Evolutionary conservation across 106 monocot species (phyloP).

Genomic region (Apostasia shenzhenica): DNA sequence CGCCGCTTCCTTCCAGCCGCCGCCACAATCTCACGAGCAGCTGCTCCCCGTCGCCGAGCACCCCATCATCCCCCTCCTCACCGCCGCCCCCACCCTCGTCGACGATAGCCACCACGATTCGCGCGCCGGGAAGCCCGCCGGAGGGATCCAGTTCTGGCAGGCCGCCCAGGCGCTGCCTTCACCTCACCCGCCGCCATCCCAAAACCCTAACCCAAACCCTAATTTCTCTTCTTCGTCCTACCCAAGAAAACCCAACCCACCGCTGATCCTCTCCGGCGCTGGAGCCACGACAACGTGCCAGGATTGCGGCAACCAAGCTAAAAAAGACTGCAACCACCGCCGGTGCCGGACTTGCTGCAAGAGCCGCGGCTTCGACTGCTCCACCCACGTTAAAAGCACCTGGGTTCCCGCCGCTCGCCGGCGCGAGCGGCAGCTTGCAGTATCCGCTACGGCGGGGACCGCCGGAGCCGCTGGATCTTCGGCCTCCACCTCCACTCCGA

Average conservation of each 20-base stretch:
- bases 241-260: slow-evolving; percentile 14
- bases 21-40: slow-evolving; percentile 11
- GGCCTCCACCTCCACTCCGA: slow-evolving; percentile 27
- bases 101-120: slow-evolving; percentile 6
- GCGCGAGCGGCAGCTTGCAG: slow-evolving; percentile 44
- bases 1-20: slow-evolving; percentile 28
- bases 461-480: slow-evolving; percentile 14
- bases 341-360: slow-evolving; percentile 87
- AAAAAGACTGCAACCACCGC: slow-evolving; percentile 66
- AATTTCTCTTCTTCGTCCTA: slow-evolving; percentile 4
- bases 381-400: slow-evolving; percentile 79
- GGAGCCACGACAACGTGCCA: slow-evolving; percentile 29
- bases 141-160: slow-evolving; percentile 40
- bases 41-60: slow-evolving; percentile 24
- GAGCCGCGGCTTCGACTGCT: slow-evolving; percentile 54
- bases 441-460: not conserved
- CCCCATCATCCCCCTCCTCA: slow-evolving; percentile 48
- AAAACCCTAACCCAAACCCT: slow-evolving; percentile 40
- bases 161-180: slow-evolving; percentile 7
- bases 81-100: slow-evolving; percentile 26
- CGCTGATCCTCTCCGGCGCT: slow-evolving; percentile 8
- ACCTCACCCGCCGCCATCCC: slow-evolving; percentile 1
- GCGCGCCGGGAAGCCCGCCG: slow-evolving; percentile 2
- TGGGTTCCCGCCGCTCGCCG: slow-evolving; percentile 79
- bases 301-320: slow-evolving; percentile 86